Base-by-base conservation (phyloP, 2,329 filamentous ascomycete genomes). In the Lachnellula suecica region DNA sequence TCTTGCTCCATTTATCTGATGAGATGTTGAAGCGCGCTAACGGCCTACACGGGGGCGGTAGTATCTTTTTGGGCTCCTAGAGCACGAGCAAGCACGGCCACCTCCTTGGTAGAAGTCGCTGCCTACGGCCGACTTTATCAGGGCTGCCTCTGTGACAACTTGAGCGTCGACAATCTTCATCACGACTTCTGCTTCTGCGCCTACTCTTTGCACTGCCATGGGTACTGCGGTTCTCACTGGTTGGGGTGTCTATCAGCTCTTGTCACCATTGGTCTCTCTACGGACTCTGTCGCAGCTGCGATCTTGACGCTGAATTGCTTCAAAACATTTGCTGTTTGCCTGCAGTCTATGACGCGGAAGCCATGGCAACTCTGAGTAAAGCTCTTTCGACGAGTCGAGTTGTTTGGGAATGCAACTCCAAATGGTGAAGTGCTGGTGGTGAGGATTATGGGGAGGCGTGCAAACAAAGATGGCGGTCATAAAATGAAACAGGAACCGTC, bases 161-260 rank as follows among this genome's bases (percentile, higher is more conserved):
- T 76, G 84, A 82, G 74, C 85, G 82, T 73, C 85, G 84, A 69
- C 84, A 82, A 63, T 88, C 86, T 74, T 84, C 84, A 71, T 91
- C 88, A 68, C 87, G 85, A 71, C 87, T 91, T 73, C 83, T 83
- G 73, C 87, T 91, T 77, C 88, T 82, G 68, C 85, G 87, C 77
- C 85, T 87, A 80, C 88, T 90, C 79, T 85, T 89, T 72, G 88
- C 84, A 75, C 87, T 79, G 70, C 77, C 79, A 70, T 80, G 78
- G 72, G 77, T 78, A 71, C 78, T 91, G 69, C 87, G 87, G 65
- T 87, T 79, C 61, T 92, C 88, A 76, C 88, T 91, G 63, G 79
- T 81, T 44, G 86, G 86, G 50, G 85, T 89, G 66, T 78, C 83
- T 70, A 83, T 77, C 63, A 83, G 79, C 58, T 84, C 79, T 56